These are phyloP conservation scores for Teratosphaeria gauchensis DNA, from an alignment of 2,329 filamentous ascomycete species.

Conservation along the genomic window DNA sequence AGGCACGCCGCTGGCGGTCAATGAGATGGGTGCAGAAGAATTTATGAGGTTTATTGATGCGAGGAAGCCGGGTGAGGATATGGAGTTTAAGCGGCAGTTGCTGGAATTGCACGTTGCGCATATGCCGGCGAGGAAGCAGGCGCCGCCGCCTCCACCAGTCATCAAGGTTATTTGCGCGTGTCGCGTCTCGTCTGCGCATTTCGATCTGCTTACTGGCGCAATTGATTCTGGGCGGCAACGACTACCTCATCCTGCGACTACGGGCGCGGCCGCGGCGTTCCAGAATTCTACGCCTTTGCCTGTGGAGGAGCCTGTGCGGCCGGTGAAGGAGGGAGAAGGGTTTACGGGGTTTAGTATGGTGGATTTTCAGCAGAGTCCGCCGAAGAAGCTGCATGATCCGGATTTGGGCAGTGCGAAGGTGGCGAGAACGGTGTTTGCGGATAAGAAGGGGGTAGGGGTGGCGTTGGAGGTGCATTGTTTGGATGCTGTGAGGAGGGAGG, in stretches of 20 bases:
- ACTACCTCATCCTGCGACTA: not conserved
- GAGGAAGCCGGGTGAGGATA: constrained; percentile 5
- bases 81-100: constrained; percentile 10
- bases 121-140: not conserved
- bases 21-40: constrained; percentile 5
- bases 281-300: not conserved
- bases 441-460: constrained; percentile 9
- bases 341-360: constrained; percentile 21
- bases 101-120: constrained; percentile 10
- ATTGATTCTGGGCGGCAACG: not conserved
- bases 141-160: constrained; percentile 8
- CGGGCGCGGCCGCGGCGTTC: not conserved
- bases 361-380: constrained; percentile 13
- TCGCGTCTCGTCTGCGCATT: constrained; percentile 20
- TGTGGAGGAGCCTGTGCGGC: constrained; percentile 3
- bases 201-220: constrained; percentile 13
- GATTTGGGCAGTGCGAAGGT: constrained; percentile 18
- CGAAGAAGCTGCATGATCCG: constrained; percentile 15
- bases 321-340: constrained; percentile 14
- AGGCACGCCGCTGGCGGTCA: constrained; percentile 4
- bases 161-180: constrained; percentile 22
- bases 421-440: constrained; percentile 14
- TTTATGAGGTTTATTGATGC: constrained; percentile 7
- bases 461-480: constrained; percentile 13
- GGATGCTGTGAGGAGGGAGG: constrained; percentile 1